phyloP scores from a whole-genome alignment of 2,329 filamentous ascomycete species.

The Microcyclosporella mali region DNA sequence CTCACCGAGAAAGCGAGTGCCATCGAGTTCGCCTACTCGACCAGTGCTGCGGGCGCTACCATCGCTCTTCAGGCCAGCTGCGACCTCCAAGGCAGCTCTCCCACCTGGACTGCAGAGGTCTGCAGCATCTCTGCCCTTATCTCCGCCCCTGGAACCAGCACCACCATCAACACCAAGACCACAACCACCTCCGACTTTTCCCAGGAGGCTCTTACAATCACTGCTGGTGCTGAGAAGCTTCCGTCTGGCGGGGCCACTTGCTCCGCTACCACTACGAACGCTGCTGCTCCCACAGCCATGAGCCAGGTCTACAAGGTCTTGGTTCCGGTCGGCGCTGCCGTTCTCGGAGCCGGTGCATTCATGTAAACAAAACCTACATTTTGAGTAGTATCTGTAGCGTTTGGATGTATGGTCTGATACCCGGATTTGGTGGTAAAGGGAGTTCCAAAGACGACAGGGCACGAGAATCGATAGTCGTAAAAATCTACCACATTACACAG shows the following conservation, averaged over 20 bases:
- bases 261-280: constrained; percentile 6
- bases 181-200: constrained; percentile 1
- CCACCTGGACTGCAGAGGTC: not conserved
- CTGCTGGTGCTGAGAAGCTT: constrained; percentile 13
- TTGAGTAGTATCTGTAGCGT: too few species aligned
- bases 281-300: constrained; percentile 9
- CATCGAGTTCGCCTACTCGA: constrained; percentile 5
- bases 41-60: not conserved
- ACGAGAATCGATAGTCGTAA: too few species aligned
- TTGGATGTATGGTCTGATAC: too few species aligned
- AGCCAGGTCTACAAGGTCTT: constrained; percentile 14
- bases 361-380: too few species aligned
- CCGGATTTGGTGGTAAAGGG: too few species aligned
- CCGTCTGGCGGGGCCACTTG: constrained; percentile 6
- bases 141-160: not conserved
- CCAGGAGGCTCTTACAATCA: constrained; percentile 14
- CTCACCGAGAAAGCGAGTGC: constrained; percentile 9
- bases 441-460: too few species aligned
- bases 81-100: constrained; percentile 1
- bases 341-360: not conserved
- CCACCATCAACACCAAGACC: not conserved
- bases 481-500: too few species aligned
- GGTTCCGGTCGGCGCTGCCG: constrained; percentile 11
- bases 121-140: not conserved
- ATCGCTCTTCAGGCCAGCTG: constrained; percentile 6